These are phyloP conservation scores for Trichophyton mentagrophytes DNA, from an alignment of 2,329 filamentous ascomycete genomes.

Conservation along the genomic window DNA sequence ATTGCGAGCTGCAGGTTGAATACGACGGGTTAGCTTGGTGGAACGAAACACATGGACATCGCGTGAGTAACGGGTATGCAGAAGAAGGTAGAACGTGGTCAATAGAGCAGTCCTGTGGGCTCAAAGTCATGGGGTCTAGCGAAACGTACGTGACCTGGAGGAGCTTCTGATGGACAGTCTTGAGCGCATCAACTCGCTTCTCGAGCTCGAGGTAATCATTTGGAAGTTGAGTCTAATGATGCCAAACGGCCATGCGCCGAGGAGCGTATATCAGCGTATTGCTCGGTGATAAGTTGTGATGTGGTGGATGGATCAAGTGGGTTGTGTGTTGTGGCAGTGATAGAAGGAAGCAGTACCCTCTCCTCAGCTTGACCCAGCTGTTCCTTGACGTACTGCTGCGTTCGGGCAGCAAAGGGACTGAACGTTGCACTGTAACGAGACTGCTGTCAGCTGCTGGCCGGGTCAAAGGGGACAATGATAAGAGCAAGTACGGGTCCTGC, in stretches of 20 bases:
- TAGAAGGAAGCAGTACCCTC: conserved; percentile 53
- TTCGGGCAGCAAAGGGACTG: conserved; percentile 84
- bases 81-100: too few relatives aligned
- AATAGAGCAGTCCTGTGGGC: neutral
- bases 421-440: conserved; percentile 58
- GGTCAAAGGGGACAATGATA: neutral
- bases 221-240: conserved; percentile 71
- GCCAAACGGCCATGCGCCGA: neutral
- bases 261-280: conserved; percentile 2
- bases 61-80: too few relatives aligned
- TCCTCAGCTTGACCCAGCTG: conserved; percentile 90
- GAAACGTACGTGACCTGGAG: conserved; percentile 70
- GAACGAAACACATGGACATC: neutral
- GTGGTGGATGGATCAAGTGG: too few relatives aligned
- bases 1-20: conserved; percentile 59
- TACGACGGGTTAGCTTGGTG: neutral
- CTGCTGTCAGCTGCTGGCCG: neutral
- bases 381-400: conserved; percentile 95
- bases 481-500: neutral
- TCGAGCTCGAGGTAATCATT: conserved; percentile 97
- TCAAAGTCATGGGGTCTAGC: conserved; percentile 3
- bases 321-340: neutral
- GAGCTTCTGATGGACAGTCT: conserved; percentile 94
- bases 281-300: neutral
- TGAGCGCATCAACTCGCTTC: conserved; percentile 95